Base-by-base conservation (phyloP, 805 yeast species). In the Ogataea glucozyma region DNA sequence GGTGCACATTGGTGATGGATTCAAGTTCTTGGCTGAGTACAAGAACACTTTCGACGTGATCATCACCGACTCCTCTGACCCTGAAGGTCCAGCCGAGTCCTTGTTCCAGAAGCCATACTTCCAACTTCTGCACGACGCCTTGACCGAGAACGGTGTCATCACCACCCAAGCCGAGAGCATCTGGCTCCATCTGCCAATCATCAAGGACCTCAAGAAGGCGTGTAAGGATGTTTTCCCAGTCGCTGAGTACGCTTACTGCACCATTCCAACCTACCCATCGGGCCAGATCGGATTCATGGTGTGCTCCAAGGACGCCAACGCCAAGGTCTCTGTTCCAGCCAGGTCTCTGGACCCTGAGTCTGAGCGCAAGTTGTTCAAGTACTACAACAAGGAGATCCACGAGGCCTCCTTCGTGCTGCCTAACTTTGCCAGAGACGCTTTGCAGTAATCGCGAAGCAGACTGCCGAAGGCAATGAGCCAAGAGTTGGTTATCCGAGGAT, bases 281-380 rank as follows among this genome's bases (percentile, higher is more conserved):
- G 99, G 99, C 52, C 95, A 89, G 66, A 85, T 91, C 60, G 99
- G 98, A n/a, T 88, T 93, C 71, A 88, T 91, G 96, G 90, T 91
- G 47, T 90, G 97, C 67, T 77, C 84, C 50, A 91, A 89, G 72
- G 85, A 86, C 61, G 62, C 77, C 12, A 55, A 66, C 19, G 81
- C 83, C 38, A 72, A 83, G 50, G 85, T 91, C 45, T 73, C 69
- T 57, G 72, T 66, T 52, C 97, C 98, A 37, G 52, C 78, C 49
- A 80, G 97, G 66, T 70, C 73, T 23, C 68, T 85, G 65, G 64
- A 79, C 40, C 76, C 71, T 33, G 83, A 75, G 46, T 76, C 78
- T 49, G 95, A 86, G 62, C 67, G 61, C 19, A 70, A 79, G 64
- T 63, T 84, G 58, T 81, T 80, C 79, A 78, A 77, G 59, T 91